Percentiles rank a stretch among this genome's conserved stretches.
These are phyloP conservation scores for Trichoderma cornu-damae DNA, from an alignment of 2,329 filamentous ascomycete species.

Conservation along the genomic window DNA sequence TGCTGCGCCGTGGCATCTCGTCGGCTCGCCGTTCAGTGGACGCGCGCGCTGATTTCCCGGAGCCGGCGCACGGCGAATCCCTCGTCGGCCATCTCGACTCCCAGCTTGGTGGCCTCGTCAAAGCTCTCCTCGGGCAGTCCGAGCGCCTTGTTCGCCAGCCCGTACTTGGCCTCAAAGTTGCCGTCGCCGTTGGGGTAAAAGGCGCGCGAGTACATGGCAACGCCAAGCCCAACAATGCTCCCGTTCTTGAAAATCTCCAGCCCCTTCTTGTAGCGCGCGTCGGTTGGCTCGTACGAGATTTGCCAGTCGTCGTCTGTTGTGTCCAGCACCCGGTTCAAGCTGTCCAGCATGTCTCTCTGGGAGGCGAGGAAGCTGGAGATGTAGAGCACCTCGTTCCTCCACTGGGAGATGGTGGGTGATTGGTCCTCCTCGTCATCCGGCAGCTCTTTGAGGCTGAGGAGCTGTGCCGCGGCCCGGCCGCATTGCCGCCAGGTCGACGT, in stretches of 20 bases:
- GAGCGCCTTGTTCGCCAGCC: constrained; percentile 46
- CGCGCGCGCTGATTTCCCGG: neutral
- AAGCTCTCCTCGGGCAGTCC: constrained; percentile 54
- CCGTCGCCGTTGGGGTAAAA: constrained; percentile 45
- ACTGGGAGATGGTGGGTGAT: constrained; percentile 36
- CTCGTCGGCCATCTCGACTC: constrained; percentile 37
- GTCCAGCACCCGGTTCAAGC: constrained; percentile 53
- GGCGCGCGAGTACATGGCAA: constrained; percentile 50
- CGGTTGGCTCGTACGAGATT: constrained; percentile 43
- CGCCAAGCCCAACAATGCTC: constrained; percentile 38
- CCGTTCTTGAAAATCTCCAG: constrained; percentile 40
- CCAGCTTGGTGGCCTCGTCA: constrained; percentile 50
- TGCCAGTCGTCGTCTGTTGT: constrained; percentile 57
- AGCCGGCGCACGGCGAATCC: neutral
- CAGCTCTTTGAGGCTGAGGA: constrained; percentile 43
- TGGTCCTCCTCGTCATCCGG: constrained; percentile 36
- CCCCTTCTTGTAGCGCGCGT: constrained; percentile 43
- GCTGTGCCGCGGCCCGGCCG: constrained; percentile 48
- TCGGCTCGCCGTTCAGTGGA: neutral
- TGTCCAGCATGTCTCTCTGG: constrained; percentile 61
- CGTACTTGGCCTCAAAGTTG: constrained; percentile 38
- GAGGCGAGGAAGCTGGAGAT: constrained; percentile 53
- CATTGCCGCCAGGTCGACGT: constrained; percentile 56
- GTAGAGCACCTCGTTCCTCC: constrained; percentile 44
- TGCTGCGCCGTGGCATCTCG: too few species aligned